Conservation (phyloP, 371 early-diverging fungal species). For the Rhizopus stolonifer region DNA sequence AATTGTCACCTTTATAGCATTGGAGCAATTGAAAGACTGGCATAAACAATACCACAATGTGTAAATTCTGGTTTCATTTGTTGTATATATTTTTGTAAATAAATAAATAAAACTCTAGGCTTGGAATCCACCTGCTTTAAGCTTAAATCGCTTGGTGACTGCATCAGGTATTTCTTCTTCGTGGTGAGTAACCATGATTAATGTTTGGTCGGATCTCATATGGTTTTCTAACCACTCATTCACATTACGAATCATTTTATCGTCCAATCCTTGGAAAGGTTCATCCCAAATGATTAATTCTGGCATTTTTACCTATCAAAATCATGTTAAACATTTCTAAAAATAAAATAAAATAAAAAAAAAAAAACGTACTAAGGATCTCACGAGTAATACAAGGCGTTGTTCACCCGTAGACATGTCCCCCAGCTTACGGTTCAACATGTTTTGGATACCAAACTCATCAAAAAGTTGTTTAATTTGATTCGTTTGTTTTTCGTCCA, state of each 20-base stretch:
- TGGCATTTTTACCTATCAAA: slow-evolving; percentile 43
- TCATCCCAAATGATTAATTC: slow-evolving; percentile 61
- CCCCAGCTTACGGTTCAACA: slow-evolving; percentile 27
- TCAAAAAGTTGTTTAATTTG: slow-evolving; percentile 31
- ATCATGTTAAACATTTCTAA: not conserved
- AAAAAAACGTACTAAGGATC: slow-evolving; percentile 42
- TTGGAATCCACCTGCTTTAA: slow-evolving; percentile 32
- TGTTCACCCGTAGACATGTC: slow-evolving; percentile 60
- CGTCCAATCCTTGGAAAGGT: slow-evolving; percentile 63
- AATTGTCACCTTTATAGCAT: slow-evolving; percentile 64
- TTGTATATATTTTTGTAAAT: not conserved
- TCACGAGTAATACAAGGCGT: slow-evolving; percentile 49
- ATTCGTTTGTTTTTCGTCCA: slow-evolving; percentile 22
- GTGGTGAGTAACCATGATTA: slow-evolving; percentile 65
- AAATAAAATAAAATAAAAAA: not conserved
- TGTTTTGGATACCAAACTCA: slow-evolving; percentile 42
- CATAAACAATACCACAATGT: slow-evolving; percentile 18
- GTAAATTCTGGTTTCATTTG: too few relatives aligned
- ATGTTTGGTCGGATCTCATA: slow-evolving; percentile 46
- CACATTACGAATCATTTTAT: slow-evolving; percentile 39
- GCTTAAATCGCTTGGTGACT: slow-evolving; percentile 34
- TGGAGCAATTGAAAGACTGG: slow-evolving; percentile 58
- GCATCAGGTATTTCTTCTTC: slow-evolving; percentile 57
- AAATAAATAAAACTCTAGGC: not conserved
- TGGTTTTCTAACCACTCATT: slow-evolving; percentile 52